Base-by-base conservation (phyloP, 1,284 basidiomycete species). In the Microbotryum lychnidis-dioicae region DNA sequence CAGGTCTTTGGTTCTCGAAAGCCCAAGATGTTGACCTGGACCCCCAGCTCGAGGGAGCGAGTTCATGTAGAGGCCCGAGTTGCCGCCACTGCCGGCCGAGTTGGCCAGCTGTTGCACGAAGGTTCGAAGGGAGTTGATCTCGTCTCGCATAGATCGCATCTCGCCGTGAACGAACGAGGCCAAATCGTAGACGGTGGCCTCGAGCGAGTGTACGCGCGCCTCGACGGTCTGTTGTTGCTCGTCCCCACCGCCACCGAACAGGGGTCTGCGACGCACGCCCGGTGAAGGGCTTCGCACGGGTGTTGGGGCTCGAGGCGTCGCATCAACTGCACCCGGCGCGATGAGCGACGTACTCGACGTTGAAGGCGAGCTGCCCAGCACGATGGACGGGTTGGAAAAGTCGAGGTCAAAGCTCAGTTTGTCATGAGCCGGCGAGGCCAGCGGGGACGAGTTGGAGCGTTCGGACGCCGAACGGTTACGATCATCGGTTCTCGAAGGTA, bases 101-200 rank as follows among this genome's bases (percentile, higher is more conserved):
- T 33, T 21, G 18, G 29, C 21, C 25, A n/a, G 50, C 45, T 66
- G 62, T 7, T 59, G 56, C 31, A 69, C 62, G 54, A 69, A 48
- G 4, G 49, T 50, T 25, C 67, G 60, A 2, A 69, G 55, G 23
- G 55, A 29, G 2, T 51, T 56, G 27, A 69, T 54, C 53, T 69
- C 65, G 6, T 66, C 62, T 18, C 64, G 60, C 2, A 66, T 49
- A 18, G 42, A 33, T 25, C 61, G 58, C 27, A 69, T 54, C 49
- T 69, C 64, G 55, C 45, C 58, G 2, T 57, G 44, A 27, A 66
- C 49, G 4, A 64, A 48, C 23, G 47, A 27, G 6, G 65, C 60
- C 29, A 69, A 54, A 25, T 62, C 62, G 46, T 60, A 29, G 20
- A 69, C 60, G 50, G 49, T 61, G 21, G 62, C 37, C 54, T 69